Conservation (phyloP, 129 eudicot genomes). For the Scalesia atractyloides region DNA sequence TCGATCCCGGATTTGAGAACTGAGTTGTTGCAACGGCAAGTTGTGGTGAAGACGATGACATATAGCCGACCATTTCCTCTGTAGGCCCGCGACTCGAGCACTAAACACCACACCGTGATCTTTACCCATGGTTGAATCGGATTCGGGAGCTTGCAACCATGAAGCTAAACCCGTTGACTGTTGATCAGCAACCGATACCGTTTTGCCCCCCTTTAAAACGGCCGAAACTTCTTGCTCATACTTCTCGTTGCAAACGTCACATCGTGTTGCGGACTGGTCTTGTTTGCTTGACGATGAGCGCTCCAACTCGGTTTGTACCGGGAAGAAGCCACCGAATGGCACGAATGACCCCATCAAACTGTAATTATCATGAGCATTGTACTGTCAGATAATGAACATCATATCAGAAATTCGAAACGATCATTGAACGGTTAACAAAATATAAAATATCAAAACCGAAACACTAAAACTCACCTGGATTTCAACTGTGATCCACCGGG, state of each 20-base stretch:
- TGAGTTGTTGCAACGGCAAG: slow-evolving; percentile 28
- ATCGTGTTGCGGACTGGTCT: slow-evolving; percentile 42
- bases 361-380: slow-evolving; percentile 54
- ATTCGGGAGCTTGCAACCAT: slow-evolving; percentile 58
- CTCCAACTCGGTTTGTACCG: slow-evolving; percentile 56
- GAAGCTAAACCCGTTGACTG: slow-evolving; percentile 50
- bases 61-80: slow-evolving; percentile 83
- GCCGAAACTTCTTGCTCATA: slow-evolving; percentile 68
- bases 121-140: slow-evolving; percentile 45
- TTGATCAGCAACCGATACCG: slow-evolving; percentile 49
- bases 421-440: not conserved
- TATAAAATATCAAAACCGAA: not conserved
- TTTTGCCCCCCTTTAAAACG: slow-evolving; percentile 46
- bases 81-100: slow-evolving; percentile 51
- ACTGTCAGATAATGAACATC: slow-evolving; percentile 54
- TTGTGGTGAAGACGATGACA: slow-evolving; percentile 61
- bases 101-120: slow-evolving; percentile 49
- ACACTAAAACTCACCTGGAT: slow-evolving; percentile 51
- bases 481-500: slow-evolving; percentile 40
- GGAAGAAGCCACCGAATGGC: slow-evolving; percentile 93
- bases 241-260: slow-evolving; percentile 70
- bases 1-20: slow-evolving; percentile 26
- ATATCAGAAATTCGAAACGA: slow-evolving; percentile 17
- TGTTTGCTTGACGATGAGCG: slow-evolving; percentile 28
- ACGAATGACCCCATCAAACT: slow-evolving; percentile 98